Conservation (phyloP, 1,284 basidiomycete genomes). For the Veloboletus limbatus region DNA sequence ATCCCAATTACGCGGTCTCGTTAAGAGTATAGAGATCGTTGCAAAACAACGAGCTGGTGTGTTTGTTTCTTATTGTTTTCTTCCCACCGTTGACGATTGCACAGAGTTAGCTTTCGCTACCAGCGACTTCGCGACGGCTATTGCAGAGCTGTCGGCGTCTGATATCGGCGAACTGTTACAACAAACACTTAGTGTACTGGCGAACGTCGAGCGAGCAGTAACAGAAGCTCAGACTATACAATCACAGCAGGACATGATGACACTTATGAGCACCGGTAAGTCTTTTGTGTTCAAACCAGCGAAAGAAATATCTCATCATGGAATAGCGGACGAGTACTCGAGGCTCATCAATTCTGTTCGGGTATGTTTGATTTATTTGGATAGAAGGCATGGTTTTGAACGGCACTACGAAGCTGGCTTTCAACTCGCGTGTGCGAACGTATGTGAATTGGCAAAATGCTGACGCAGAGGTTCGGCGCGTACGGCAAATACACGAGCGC, state of each 20-base stretch:
- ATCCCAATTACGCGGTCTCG: conserved; percentile 80
- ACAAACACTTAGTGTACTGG: conserved; percentile 62
- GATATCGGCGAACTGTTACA: conserved; percentile 76
- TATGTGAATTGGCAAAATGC: conserved; percentile 79
- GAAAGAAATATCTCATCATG: conserved; percentile 14
- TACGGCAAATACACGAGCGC: conserved; percentile 77
- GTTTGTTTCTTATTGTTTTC: conserved; percentile 10
- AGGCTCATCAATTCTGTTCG: conserved; percentile 88
- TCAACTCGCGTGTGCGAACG: conserved; percentile 80
- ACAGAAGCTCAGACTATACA: conserved; percentile 71
- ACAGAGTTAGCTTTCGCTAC: conserved; percentile 66
- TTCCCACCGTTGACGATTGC: not conserved
- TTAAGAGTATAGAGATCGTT: conserved; percentile 81
- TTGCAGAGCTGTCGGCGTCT: conserved; percentile 66
- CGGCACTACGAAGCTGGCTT: conserved; percentile 61
- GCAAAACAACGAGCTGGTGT: conserved; percentile 76
- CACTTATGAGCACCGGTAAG: conserved; percentile 72
- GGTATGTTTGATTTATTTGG: conserved; percentile 39
- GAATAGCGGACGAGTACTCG: conserved; percentile 83
- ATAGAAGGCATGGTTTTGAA: not conserved
- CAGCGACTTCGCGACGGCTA: conserved; percentile 69
- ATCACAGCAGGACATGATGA: conserved; percentile 74
- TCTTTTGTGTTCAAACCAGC: conserved; percentile 2
- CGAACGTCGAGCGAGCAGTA: conserved; percentile 69
- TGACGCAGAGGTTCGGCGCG: conserved; percentile 73